Evolutionary conservation across 352 stramenopile genomes (phyloP).

Genomic region (Pythium dissotocum): DNA sequence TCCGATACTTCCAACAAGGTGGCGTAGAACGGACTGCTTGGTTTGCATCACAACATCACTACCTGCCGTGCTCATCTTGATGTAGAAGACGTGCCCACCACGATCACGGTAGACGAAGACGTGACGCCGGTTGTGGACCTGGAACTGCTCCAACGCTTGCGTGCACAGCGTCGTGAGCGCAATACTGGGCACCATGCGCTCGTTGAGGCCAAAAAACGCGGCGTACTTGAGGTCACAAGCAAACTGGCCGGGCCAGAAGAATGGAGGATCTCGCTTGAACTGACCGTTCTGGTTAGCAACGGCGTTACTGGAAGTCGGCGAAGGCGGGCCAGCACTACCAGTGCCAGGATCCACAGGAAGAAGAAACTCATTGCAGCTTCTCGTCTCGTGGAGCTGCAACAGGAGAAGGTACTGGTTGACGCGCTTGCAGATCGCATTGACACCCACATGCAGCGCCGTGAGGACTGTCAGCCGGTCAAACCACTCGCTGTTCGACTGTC

Average conservation of each 20-base stretch:
- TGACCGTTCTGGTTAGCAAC: not conserved
- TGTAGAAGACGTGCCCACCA: slow-evolving; percentile 87
- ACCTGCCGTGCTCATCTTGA: slow-evolving; percentile 64
- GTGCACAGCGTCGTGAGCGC: slow-evolving; percentile 83
- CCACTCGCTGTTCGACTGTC: not conserved
- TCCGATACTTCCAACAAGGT: not conserved
- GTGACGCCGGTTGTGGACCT: slow-evolving; percentile 87
- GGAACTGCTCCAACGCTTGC: slow-evolving; percentile 85
- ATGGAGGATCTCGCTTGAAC: slow-evolving; percentile 26
- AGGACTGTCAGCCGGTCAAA: slow-evolving; percentile 66
- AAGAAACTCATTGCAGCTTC: slow-evolving; percentile 71
- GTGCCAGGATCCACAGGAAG: slow-evolving; percentile 41
- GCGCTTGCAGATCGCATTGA: slow-evolving; percentile 67
- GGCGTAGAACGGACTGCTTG: slow-evolving; percentile 5
- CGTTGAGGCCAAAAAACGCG: slow-evolving; percentile 77
- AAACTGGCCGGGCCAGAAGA: slow-evolving; percentile 89
- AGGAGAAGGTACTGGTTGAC: slow-evolving; percentile 87
- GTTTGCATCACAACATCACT: slow-evolving; percentile 13
- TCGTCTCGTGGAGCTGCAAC: slow-evolving; percentile 82
- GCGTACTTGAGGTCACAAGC: slow-evolving; percentile 82
- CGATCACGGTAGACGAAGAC: slow-evolving; percentile 88
- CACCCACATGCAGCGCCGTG: slow-evolving; percentile 69
- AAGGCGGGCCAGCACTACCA: slow-evolving; percentile 15
- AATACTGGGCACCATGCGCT: slow-evolving; percentile 74
- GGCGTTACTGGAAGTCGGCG: slow-evolving; percentile 19